These are phyloP conservation scores for Geotrichum macrosporum DNA, from an alignment of 1,139 yeast genomes.

Conservation along the genomic window DNA sequence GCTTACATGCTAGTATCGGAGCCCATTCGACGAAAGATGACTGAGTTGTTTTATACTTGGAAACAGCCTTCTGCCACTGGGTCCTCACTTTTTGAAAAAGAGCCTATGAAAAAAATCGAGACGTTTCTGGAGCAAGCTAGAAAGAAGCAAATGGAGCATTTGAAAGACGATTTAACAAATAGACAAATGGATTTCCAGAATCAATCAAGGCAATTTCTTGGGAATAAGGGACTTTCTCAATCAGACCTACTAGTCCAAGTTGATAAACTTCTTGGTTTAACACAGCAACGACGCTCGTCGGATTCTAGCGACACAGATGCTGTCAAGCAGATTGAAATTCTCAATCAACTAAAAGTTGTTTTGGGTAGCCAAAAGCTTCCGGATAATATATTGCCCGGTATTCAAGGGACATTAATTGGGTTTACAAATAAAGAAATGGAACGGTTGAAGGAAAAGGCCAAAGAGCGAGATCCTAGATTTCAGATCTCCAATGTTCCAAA, in stretches of 20 bases:
- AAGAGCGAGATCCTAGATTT: slow-evolving; percentile 10
- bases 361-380: slow-evolving; percentile 39
- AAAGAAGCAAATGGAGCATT: slow-evolving; percentile 39
- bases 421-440: slow-evolving; percentile 33
- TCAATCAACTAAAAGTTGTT: slow-evolving; percentile 34
- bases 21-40: slow-evolving; percentile 64
- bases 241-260: slow-evolving; percentile 38
- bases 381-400: slow-evolving; percentile 39
- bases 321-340: slow-evolving; percentile 35
- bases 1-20: slow-evolving; percentile 78
- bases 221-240: slow-evolving; percentile 29
- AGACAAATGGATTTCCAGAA: slow-evolving; percentile 6
- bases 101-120: slow-evolving; percentile 69
- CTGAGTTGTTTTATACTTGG: slow-evolving; percentile 85
- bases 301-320: slow-evolving; percentile 42
- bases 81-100: slow-evolving; percentile 55
- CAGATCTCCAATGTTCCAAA: neutral
- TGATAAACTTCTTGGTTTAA: slow-evolving; percentile 42
- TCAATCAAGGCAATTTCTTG: slow-evolving; percentile 17
- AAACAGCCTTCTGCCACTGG: slow-evolving; percentile 47
- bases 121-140: slow-evolving; percentile 58
- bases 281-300: slow-evolving; percentile 39
- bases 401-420: slow-evolving; percentile 43
- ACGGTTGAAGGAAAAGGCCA: slow-evolving; percentile 21
- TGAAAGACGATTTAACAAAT: slow-evolving; percentile 24